These are phyloP conservation scores for Phascolomyces articulosus DNA, from an alignment of 371 early-diverging fungal genomes.

Conservation along the genomic window DNA sequence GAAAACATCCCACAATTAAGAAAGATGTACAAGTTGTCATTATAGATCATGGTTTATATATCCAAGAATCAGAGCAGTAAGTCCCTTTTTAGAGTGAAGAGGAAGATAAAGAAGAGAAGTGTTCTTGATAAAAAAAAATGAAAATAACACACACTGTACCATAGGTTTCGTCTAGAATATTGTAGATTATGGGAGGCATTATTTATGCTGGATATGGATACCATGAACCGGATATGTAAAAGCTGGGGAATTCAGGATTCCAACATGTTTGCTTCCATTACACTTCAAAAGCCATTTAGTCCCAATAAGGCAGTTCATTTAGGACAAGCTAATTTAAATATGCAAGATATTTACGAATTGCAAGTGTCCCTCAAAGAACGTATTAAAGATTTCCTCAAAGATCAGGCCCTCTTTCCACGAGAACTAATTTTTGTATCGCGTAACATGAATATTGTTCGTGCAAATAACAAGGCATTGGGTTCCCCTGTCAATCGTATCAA, in stretches of 20 bases:
- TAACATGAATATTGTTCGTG: constrained; percentile 88
- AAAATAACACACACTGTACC: constrained; percentile 30
- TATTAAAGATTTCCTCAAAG: constrained; percentile 70
- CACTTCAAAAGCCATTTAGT: constrained; percentile 80
- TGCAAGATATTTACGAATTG: constrained; percentile 67
- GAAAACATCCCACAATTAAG: constrained; percentile 65
- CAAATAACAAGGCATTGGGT: constrained; percentile 84
- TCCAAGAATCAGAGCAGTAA: constrained; percentile 66
- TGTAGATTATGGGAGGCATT: constrained; percentile 86
- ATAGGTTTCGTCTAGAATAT: constrained; percentile 78
- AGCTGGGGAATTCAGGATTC: constrained; percentile 88
- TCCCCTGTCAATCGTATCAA: constrained; percentile 90
- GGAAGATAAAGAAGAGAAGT: background rate
- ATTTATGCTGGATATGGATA: constrained; percentile 72
- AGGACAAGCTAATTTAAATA: constrained; percentile 33
- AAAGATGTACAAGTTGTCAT: constrained; percentile 62
- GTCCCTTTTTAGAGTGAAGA: too few species aligned
- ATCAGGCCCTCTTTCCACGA: constrained; percentile 76
- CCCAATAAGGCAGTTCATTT: constrained; percentile 56
- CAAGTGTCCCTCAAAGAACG: constrained; percentile 77
- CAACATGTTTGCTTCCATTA: constrained; percentile 82
- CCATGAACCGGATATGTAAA: constrained; percentile 64
- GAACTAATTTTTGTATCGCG: constrained; percentile 91
- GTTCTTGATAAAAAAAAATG: background rate
- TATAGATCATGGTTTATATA: constrained; percentile 94